Evolutionary conservation across 1,139 yeast species (phyloP).

Genomic region (Diutina siamensis): DNA sequence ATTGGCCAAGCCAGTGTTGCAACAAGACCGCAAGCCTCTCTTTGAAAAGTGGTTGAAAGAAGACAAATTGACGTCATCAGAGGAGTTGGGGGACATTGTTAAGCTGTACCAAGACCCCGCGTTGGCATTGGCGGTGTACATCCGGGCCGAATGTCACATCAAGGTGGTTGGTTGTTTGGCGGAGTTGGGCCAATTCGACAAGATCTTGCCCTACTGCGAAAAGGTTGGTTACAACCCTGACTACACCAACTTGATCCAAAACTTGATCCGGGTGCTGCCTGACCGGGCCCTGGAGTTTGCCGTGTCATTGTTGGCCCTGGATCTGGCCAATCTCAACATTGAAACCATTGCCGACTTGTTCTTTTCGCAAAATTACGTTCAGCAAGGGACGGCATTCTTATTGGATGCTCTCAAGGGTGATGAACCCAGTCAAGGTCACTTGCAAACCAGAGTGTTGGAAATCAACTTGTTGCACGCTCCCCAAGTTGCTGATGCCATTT

Average conservation of each 20-base stretch:
- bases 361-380: slow-evolving; percentile 87
- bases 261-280: slow-evolving; percentile 86
- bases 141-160: slow-evolving; percentile 73
- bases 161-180: slow-evolving; percentile 91
- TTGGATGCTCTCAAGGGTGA: slow-evolving; percentile 93
- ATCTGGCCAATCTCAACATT: slow-evolving; percentile 56
- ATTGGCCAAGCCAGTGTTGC: slow-evolving; percentile 89
- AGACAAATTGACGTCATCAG: slow-evolving; percentile 86
- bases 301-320: slow-evolving; percentile 60
- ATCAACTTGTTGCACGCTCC: slow-evolving; percentile 93
- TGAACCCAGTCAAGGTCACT: slow-evolving; percentile 88
- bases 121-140: slow-evolving; percentile 82
- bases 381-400: slow-evolving; percentile 98
- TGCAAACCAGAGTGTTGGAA: slow-evolving; percentile 91
- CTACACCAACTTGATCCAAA: slow-evolving; percentile 80
- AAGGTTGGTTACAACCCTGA: slow-evolving; percentile 86
- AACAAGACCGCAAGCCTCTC: slow-evolving; percentile 88
- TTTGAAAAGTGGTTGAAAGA: slow-evolving; percentile 96
- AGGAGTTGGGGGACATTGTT: slow-evolving; percentile 93
- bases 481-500: slow-evolving; percentile 97
- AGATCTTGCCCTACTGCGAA: slow-evolving; percentile 87
- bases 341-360: slow-evolving; percentile 90
- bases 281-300: slow-evolving; percentile 98
- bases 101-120: slow-evolving; percentile 72
- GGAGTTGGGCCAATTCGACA: slow-evolving; percentile 93